phyloP scores from a whole-genome alignment of 129 eudicot species.

The Flaveria brownii region DNA sequence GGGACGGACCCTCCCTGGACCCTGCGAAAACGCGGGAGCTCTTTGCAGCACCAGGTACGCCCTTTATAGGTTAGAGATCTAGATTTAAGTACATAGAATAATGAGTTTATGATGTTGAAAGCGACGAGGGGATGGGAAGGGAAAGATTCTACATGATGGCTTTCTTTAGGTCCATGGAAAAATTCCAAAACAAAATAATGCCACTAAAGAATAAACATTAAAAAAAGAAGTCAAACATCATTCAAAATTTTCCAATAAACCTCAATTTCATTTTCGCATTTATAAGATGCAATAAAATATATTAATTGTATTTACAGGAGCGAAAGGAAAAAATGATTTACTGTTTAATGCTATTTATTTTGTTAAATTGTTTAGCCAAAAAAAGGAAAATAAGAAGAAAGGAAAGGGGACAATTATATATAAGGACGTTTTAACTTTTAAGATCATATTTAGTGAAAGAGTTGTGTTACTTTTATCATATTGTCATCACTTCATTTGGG shows the following conservation, averaged over 20 bases:
- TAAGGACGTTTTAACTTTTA: neutral
- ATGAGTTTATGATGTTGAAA: conserved; percentile 21
- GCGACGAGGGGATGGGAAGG: conserved; percentile 18
- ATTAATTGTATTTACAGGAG: neutral
- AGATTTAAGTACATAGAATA: neutral
- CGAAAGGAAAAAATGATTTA: neutral
- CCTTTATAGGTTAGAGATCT: conserved; percentile 8
- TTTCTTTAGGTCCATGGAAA: conserved; percentile 19
- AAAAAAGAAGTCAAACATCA: conserved; percentile 7
- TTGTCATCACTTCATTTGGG: no score
- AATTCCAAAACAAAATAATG: conserved; percentile 20
- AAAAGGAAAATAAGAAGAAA: neutral
- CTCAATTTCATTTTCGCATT: neutral
- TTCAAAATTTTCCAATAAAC: neutral
- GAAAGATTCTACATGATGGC: conserved; percentile 22
- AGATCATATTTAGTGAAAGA: no score
- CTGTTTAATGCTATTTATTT: neutral
- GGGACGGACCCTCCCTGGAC: no score
- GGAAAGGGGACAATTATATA: neutral
- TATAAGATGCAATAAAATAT: neutral
- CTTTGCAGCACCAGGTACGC: no score
- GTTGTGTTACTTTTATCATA: no score
- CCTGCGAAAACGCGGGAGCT: no score
- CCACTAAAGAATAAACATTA: conserved; percentile 18
- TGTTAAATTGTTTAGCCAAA: neutral